Base-by-base conservation (phyloP, 176 grass and related monocot genomes). In the Olyra latifolia region DNA sequence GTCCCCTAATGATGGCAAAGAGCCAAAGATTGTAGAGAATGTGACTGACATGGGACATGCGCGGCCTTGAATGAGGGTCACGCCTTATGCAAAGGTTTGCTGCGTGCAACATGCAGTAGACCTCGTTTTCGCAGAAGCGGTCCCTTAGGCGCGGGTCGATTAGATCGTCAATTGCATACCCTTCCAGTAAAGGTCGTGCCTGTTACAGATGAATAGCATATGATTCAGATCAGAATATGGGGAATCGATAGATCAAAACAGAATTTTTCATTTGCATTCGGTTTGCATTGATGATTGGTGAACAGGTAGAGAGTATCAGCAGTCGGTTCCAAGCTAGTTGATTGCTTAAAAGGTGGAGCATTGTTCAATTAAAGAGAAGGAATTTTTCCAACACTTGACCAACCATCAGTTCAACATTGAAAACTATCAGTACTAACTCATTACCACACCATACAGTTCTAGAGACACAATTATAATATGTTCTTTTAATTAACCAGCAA, bases 11-110 rank as follows among this genome's bases (percentile, higher is more conserved):
- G 8, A 64, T 3, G 4, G 32, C 3, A 6, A 17, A 3, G 54
- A 17, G 15, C 32, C 2, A 2, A 63, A 62, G 35, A 4, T 30
- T 49, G 55, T 42, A 40, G 8, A 65, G 41, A 20, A 27, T 1
- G 15, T 23, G 23, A 88, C 83, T 63, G 0, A 85, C 85, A 42
- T 95, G 96, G 42, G 96, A 93, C 92, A 99, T 95, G 12, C 96
- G 96, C 1, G 92, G 96, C 49, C 96, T 86, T 2, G 85, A 69
- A 35, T 88, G 90, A 22, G 96, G 90, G 68, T 99, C 92, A 0
- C 90, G 92, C 66, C 90, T 25, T 44, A 99, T 95, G 76, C 96
- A 99, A 44, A 99, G 72, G 74, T 89, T 95, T 11, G 92, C 96
- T 46, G 96, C 92, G 6, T 91, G 92, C 71, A 99, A 20, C 96